These are phyloP conservation scores for Scenedesmus sp. DNA, from an alignment of 163 green algal species.

Conservation along the genomic window DNA sequence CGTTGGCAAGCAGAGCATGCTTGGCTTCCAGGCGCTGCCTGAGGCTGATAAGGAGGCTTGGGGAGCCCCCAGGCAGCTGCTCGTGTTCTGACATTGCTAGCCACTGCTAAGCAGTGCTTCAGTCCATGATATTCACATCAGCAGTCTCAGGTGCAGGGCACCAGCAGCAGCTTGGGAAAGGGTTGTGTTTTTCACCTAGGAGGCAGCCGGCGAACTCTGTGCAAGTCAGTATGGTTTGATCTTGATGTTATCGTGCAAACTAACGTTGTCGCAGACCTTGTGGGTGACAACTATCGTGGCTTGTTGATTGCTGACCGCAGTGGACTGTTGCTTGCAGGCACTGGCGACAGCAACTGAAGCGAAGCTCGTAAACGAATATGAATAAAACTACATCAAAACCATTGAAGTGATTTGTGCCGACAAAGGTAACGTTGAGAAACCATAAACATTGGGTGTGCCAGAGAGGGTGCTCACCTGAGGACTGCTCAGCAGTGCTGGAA, in stretches of 20 bases:
- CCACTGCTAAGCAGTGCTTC: background rate
- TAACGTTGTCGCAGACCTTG: background rate
- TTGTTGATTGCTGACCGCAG: background rate
- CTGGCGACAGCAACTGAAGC: background rate
- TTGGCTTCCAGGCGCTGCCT: conserved; percentile 28
- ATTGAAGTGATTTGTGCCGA: background rate
- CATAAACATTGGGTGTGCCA: background rate
- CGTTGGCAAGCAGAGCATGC: background rate
- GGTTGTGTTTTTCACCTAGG: background rate
- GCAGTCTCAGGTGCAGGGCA: background rate
- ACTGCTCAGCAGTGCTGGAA: too few relatives aligned
- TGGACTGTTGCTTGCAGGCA: background rate
- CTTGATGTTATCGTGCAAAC: background rate
- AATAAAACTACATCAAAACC: background rate
- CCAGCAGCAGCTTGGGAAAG: background rate
- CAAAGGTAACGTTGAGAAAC: background rate
- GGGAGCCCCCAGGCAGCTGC: background rate
- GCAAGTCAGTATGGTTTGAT: background rate
- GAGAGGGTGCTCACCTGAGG: too few relatives aligned
- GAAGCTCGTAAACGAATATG: background rate
- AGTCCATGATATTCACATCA: background rate
- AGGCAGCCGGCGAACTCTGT: too few relatives aligned
- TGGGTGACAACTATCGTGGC: background rate
- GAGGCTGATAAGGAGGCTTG: background rate
- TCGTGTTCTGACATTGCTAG: background rate